These are phyloP conservation scores for Candida glucosophila DNA, from an alignment of 1,139 yeast species.

Conservation along the genomic window DNA sequence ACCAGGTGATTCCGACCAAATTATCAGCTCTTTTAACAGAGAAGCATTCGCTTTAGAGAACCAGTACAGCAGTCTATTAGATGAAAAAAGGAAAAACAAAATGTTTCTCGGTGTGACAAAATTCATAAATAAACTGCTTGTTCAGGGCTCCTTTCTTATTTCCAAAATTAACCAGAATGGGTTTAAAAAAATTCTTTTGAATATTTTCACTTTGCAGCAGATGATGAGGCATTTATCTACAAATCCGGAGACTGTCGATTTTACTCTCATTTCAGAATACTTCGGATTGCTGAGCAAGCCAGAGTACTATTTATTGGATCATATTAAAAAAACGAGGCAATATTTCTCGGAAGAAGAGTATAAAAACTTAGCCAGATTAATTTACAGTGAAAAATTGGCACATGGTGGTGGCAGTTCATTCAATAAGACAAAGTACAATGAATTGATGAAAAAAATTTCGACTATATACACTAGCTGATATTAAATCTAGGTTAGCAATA, in stretches of 20 bases:
- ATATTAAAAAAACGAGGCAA: conserved; percentile 11
- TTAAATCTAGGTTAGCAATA: no score
- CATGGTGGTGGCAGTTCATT: conserved; percentile 33
- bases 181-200: conserved; percentile 55
- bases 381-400: conserved; percentile 38
- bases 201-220: conserved; percentile 69
- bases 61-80: conserved; percentile 20
- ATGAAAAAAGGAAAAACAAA: conserved; percentile 19
- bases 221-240: conserved; percentile 56
- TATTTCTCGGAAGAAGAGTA: conserved; percentile 18
- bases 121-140: conserved; percentile 48
- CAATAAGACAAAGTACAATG: conserved; percentile 31
- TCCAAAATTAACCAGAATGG: conserved; percentile 56
- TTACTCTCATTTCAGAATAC: conserved; percentile 47
- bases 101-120: conserved; percentile 46
- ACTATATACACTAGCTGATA: no score
- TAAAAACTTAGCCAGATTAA: conserved; percentile 28
- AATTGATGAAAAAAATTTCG: conserved; percentile 22
- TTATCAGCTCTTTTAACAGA: conserved; percentile 50
- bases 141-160: conserved; percentile 52
- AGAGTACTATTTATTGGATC: conserved; percentile 25
- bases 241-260: conserved; percentile 52
- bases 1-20: conserved; percentile 59
- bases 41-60: conserved; percentile 48
- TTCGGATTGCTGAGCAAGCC: conserved; percentile 46